phyloP scores from a whole-genome alignment of 352 stramenopile genomes.

The Phytopythium montanum region DNA sequence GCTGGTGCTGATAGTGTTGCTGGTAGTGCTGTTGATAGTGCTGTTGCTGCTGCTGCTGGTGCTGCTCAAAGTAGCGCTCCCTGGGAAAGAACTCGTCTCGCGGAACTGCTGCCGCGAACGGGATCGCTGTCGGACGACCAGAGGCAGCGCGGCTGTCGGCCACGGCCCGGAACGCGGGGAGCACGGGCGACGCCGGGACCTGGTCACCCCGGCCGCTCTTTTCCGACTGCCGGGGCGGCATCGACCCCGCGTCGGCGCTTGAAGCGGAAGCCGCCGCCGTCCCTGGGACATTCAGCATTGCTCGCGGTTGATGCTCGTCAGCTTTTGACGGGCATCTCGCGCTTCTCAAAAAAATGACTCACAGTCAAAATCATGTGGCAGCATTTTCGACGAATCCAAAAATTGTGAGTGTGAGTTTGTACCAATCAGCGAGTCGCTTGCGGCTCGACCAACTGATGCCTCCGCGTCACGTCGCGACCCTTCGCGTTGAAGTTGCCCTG shows the following conservation, averaged over 20 bases:
- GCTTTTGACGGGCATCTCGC: background rate
- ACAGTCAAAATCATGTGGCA: background rate
- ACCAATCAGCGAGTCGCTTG: background rate
- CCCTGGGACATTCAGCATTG: background rate
- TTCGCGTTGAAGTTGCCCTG: constrained; percentile 8
- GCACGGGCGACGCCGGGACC: background rate
- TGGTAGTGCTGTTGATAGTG: background rate
- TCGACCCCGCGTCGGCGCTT: too few species aligned
- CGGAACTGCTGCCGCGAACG: constrained; percentile 4
- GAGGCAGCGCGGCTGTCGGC: background rate
- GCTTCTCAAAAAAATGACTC: background rate
- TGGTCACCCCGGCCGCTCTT: background rate
- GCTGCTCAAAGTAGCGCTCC: background rate
- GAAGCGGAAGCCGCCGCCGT: too few species aligned
- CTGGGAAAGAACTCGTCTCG: background rate
- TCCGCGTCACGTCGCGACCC: constrained; percentile 1
- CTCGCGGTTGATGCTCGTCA: background rate
- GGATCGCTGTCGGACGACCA: background rate
- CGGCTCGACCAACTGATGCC: constrained; percentile 1
- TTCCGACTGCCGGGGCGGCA: background rate
- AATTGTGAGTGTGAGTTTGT: background rate
- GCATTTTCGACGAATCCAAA: background rate
- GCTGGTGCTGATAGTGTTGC: background rate
- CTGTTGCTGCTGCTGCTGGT: background rate
- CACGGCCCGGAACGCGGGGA: background rate